Evolutionary conservation across 139 green algal species (phyloP).

Genomic region (Haematococcus sp.): DNA sequence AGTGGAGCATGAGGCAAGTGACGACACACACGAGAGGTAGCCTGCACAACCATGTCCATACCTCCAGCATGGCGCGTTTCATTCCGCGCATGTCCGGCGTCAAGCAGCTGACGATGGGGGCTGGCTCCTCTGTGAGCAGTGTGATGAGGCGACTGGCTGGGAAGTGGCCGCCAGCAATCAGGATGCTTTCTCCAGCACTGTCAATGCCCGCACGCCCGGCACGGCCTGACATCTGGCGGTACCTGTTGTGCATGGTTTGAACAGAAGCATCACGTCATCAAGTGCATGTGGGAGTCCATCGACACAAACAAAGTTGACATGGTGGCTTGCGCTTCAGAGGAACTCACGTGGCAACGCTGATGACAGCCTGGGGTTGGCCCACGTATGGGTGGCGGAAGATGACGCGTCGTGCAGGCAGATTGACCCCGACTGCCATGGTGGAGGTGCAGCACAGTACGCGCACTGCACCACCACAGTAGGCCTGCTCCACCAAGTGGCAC

Average conservation of each 20-base stretch:
- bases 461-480: slow-evolving; percentile 71
- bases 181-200: slow-evolving; percentile 50
- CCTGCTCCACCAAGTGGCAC: slow-evolving; percentile 74
- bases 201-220: slow-evolving; percentile 75
- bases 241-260: slow-evolving; percentile 19
- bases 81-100: slow-evolving; percentile 64
- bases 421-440: slow-evolving; percentile 90
- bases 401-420: slow-evolving; percentile 84
- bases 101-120: slow-evolving; percentile 69
- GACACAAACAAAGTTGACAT: background rate
- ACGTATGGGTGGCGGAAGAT: slow-evolving; percentile 72
- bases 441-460: slow-evolving; percentile 89
- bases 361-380: slow-evolving; percentile 11
- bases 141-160: slow-evolving; percentile 1
- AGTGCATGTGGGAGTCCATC: background rate
- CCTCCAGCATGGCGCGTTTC: slow-evolving; percentile 79
- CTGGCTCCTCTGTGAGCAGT: slow-evolving; percentile 39
- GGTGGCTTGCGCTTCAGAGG: no score
- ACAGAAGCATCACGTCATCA: background rate
- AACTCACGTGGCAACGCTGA: no score
- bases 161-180: slow-evolving; percentile 31
- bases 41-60: no score
- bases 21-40: no score
- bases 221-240: slow-evolving; percentile 76
- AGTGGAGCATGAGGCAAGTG: no score